Evolutionary conservation across 768 basidiomycete species (phyloP), one percentile per base, ranked within the genome.

Genomic region (Neoboletus subvelutipes): DNA sequence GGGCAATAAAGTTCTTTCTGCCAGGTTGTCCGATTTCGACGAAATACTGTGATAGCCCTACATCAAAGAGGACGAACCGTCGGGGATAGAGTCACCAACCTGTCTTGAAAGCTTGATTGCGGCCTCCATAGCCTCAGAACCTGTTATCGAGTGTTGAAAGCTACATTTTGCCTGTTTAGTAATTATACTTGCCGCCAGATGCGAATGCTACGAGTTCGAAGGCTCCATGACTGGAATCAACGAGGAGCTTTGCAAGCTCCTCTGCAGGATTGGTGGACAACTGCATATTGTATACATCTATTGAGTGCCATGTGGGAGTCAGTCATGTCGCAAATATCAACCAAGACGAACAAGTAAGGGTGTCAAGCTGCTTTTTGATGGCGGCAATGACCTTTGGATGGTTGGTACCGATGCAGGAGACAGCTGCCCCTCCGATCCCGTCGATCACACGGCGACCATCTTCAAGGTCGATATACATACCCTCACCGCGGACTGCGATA

Each of bases 271-370:
- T 78, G 61, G 84, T 93, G 9, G 90, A 86, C 20, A 92, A 68
- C 67, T 93, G 91, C 83, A 91, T 86, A 60, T 88, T 92, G 67
- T 92, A 94, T 6, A 91, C 87, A 79, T 93, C 92, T 92, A 50
- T 33, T 31, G 29, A 5, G 47, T 11, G 26, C 12, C 45, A n/a
- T 41, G 17, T 0, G 7, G 12, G 43, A 12, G 9, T 53, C 39
- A 58, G 36, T 42, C 40, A 39, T 29, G 15, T 36, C 20, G 17
- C 52, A 45, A 12, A 51, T 45, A 45, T 29, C 26, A 36, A 33
- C 34, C 13, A 0, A 34, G 4, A 76, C 86, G 50, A 61, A 92
- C 91, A 94, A 22, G 89, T 77, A 41, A 93, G 74, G 63, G 83
- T 84, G 71, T 91, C 90, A 18, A 88, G 76, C 63, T 94, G 92